These are phyloP conservation scores for Musa schizocarpa DNA, from an alignment of 176 grass and related monocot genomes.

Conservation along the genomic window DNA sequence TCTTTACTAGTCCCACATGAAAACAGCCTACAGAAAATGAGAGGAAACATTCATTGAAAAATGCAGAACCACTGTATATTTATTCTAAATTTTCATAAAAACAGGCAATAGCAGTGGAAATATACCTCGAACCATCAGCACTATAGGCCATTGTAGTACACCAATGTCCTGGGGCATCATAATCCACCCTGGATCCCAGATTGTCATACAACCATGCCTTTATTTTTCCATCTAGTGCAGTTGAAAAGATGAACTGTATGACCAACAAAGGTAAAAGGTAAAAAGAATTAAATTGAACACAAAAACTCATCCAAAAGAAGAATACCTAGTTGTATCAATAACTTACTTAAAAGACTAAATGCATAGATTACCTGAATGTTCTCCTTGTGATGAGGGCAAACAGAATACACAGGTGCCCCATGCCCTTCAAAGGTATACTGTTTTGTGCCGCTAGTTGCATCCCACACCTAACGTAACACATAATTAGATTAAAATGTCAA, in stretches of 20 bases:
- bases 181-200: slow-evolving; percentile 97
- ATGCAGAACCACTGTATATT: background rate
- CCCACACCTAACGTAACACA: slow-evolving; percentile 70
- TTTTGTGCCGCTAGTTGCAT: slow-evolving; percentile 61
- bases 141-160: slow-evolving; percentile 99
- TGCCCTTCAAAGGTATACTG: slow-evolving; percentile 96
- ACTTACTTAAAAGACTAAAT: background rate
- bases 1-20: slow-evolving; percentile 99
- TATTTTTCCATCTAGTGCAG: slow-evolving; percentile 97
- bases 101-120: background rate
- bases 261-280: background rate
- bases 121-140: slow-evolving; percentile 82
- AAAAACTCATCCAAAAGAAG: background rate
- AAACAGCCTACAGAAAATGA: slow-evolving; percentile 49
- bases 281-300: background rate
- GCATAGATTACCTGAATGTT: slow-evolving; percentile 57
- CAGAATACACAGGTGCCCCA: slow-evolving; percentile 95
- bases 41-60: background rate
- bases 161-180: slow-evolving; percentile 97
- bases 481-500: slow-evolving; percentile 6
- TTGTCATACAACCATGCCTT: slow-evolving; percentile 98
- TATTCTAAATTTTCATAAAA: background rate
- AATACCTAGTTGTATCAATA: background rate
- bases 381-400: slow-evolving; percentile 95
- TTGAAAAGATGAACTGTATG: slow-evolving; percentile 94